A percentile compares a stretch with the other conserved stretches of the same genome.
Conservation (phyloP, 2,329 filamentous ascomycete species). For the Claviceps arundinis region DNA sequence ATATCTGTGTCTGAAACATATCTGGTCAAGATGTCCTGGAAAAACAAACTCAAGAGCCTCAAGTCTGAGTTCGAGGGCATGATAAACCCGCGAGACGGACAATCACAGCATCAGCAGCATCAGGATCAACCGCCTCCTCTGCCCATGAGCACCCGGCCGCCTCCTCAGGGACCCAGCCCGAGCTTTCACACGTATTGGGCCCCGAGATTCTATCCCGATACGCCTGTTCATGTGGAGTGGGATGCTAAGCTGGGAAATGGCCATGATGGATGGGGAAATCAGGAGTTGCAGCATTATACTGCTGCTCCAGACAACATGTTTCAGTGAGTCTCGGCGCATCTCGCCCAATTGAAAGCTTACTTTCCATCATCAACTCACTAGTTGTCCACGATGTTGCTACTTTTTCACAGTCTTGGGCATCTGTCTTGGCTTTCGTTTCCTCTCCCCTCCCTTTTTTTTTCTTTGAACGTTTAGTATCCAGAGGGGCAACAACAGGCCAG, state of each 20-base stretch:
- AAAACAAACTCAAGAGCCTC: conserved; percentile 23
- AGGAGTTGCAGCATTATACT: conserved; percentile 46
- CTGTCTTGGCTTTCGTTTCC: neutral
- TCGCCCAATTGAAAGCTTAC: neutral
- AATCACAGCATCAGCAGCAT: neutral
- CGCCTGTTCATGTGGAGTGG: conserved; percentile 37
- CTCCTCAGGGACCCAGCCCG: conserved; percentile 7
- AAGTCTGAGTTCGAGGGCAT: conserved; percentile 25
- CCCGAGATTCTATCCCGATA: conserved; percentile 32
- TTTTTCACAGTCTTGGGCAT: no score
- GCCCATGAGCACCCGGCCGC: conserved; percentile 9
- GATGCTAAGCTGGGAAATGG: conserved; percentile 40
- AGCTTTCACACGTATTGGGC: conserved; percentile 32
- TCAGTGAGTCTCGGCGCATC: conserved; percentile 21
- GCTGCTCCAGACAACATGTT: conserved; percentile 36
- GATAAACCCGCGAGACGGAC: conserved; percentile 15
- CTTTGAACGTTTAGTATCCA: neutral
- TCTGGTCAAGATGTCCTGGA: conserved; percentile 19
- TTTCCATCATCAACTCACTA: no score
- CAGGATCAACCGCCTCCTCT: conserved; percentile 7
- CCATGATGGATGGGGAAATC: conserved; percentile 48
- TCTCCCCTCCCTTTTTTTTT: no score
- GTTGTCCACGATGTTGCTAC: no score
- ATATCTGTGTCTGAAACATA: no score
- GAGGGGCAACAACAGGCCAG: neutral